Conservation (phyloP, 176 grass and related monocot genomes). For the Puccinellia tenuiflora region DNA sequence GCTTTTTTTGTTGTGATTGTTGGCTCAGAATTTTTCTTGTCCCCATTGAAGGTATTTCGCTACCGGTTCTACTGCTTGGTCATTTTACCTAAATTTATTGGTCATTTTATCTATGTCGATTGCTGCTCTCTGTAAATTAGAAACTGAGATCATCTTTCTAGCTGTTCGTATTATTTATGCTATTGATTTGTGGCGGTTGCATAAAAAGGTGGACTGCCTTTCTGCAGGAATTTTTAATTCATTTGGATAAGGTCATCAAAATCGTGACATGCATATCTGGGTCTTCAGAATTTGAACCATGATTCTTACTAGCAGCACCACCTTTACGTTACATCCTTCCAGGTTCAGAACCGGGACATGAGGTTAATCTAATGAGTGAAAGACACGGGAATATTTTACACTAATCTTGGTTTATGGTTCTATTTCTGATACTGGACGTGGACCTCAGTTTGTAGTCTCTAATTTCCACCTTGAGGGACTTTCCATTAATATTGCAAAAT, state of each 20-base stretch:
- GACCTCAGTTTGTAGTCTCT: background rate
- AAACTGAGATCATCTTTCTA: background rate
- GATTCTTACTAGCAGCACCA: background rate
- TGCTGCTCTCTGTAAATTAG: background rate
- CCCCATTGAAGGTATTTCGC: background rate
- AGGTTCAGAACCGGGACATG: background rate
- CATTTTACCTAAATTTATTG: background rate
- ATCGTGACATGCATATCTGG: background rate
- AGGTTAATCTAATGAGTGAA: background rate
- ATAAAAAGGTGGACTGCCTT: background rate
- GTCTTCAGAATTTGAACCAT: background rate
- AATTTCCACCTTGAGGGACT: background rate
- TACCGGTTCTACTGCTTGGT: background rate
- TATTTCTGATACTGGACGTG: background rate
- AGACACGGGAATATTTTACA: background rate
- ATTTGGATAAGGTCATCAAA: background rate
- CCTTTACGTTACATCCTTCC: background rate
- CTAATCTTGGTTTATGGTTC: background rate
- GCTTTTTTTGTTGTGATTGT: background rate
- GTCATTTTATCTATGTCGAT: background rate
- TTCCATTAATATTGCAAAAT: background rate
- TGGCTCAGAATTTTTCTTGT: background rate
- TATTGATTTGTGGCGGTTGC: background rate
- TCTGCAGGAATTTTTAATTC: background rate
- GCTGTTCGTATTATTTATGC: background rate